phyloP scores from a whole-genome alignment of 805 yeast species.

The Kodamaea lidongshanica region DNA sequence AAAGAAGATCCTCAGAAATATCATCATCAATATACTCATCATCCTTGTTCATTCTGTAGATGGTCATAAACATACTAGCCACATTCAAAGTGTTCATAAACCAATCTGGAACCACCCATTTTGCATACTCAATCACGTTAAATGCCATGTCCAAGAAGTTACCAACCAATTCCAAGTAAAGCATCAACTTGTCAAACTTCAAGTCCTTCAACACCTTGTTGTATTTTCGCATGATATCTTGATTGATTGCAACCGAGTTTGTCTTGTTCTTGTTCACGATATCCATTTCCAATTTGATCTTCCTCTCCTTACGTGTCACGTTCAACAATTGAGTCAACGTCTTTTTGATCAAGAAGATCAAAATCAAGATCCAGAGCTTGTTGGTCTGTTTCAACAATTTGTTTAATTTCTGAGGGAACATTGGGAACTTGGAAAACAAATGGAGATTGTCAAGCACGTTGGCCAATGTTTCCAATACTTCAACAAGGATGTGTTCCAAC shows the following conservation, averaged over 20 bases:
- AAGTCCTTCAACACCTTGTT: conserved; percentile 37
- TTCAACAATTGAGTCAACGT: conserved; percentile 38
- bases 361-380: conserved; percentile 37
- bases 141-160: conserved; percentile 36
- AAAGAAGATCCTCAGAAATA: conserved; percentile 35
- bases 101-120: conserved; percentile 35
- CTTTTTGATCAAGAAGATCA: conserved; percentile 36
- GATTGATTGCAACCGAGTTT: conserved; percentile 12
- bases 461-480: conserved; percentile 31
- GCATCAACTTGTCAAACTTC: conserved; percentile 38
- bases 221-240: conserved; percentile 27
- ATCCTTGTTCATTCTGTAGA: conserved; percentile 44
- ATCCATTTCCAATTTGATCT: conserved; percentile 31
- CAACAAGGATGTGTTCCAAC: conserved; percentile 24
- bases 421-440: conserved; percentile 36
- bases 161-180: conserved; percentile 35
- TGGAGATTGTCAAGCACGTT: conserved; percentile 37
- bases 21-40: conserved; percentile 42
- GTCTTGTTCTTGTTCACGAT: conserved; percentile 20
- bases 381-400: conserved; percentile 36
- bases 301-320: conserved; percentile 32
- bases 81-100: conserved; percentile 35
- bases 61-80: conserved; percentile 42
- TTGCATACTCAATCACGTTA: conserved; percentile 34
- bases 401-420: conserved; percentile 32